A percentile compares a stretch with the other conserved stretches of the same genome.
Evolutionary conservation across 805 yeast genomes (phyloP).

Genomic region (Candida sithepensis): DNA sequence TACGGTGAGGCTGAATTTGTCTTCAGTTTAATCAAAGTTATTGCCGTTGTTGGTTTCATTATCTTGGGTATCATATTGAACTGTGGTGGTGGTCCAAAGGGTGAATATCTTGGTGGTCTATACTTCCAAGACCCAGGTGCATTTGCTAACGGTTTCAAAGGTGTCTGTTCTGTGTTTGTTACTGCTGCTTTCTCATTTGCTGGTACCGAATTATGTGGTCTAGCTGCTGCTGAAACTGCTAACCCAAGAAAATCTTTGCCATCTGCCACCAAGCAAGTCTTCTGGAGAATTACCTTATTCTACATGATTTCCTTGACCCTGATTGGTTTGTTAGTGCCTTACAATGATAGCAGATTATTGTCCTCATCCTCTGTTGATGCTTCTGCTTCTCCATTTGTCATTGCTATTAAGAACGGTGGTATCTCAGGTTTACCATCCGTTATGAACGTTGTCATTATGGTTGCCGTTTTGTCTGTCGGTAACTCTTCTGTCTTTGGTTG

Average conservation of each 20-base stretch:
- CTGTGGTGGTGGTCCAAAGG: slow-evolving; percentile 61
- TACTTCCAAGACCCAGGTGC: slow-evolving; percentile 62
- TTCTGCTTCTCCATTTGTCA: slow-evolving; percentile 71
- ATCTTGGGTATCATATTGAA: slow-evolving; percentile 52
- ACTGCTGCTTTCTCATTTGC: slow-evolving; percentile 63
- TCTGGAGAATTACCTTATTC: slow-evolving; percentile 60
- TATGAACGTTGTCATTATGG: slow-evolving; percentile 69
- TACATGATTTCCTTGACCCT: slow-evolving; percentile 51
- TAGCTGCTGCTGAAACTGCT: slow-evolving; percentile 64
- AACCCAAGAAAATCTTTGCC: slow-evolving; percentile 62
- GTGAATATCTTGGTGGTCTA: slow-evolving; percentile 55
- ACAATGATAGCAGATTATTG: slow-evolving; percentile 42
- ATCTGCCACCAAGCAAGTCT: slow-evolving; percentile 60
- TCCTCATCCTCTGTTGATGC: slow-evolving; percentile 47
- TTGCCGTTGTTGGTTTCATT: slow-evolving; percentile 56
- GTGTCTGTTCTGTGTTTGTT: slow-evolving; percentile 60
- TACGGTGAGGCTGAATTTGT: slow-evolving; percentile 68
- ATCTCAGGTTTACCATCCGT: slow-evolving; percentile 65
- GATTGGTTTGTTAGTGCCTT: slow-evolving; percentile 61
- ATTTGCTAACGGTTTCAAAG: slow-evolving; percentile 52
- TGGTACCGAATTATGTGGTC: slow-evolving; percentile 63
- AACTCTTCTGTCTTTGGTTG: slow-evolving; percentile 73
- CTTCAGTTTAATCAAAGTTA: slow-evolving; percentile 51
- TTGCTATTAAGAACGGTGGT: slow-evolving; percentile 62
- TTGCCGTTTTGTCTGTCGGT: slow-evolving; percentile 74